A percentile compares a stretch with the other conserved stretches of the same genome.
Conservation (phyloP, 345 rosid genomes). For the Syzygium grande region DNA sequence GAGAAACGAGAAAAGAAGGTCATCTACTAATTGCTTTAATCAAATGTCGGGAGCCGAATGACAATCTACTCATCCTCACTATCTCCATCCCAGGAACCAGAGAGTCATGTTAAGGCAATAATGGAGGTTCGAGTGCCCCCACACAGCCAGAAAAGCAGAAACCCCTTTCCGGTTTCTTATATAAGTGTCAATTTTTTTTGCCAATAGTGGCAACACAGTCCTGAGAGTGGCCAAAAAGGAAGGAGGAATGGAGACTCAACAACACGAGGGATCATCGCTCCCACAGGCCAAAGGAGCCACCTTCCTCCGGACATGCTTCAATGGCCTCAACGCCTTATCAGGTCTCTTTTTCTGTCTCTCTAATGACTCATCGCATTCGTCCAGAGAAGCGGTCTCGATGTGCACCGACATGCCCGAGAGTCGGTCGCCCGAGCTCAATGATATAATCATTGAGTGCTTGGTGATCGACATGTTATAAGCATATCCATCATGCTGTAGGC, state of each 20-base stretch:
- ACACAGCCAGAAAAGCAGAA: neutral
- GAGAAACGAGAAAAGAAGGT: neutral
- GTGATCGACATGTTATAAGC: neutral
- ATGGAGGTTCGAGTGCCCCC: neutral
- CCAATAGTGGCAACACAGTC: neutral
- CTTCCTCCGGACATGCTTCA: conserved; percentile 57
- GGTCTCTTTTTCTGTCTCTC: conserved; percentile 17
- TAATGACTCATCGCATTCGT: too few relatives aligned
- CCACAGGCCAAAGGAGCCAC: conserved; percentile 33
- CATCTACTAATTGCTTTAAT: neutral
- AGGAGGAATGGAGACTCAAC: neutral
- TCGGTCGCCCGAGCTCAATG: too few relatives aligned
- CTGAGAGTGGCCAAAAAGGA: neutral
- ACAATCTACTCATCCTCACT: conserved; percentile 38
- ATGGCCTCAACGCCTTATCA: conserved; percentile 57
- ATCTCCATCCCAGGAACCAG: conserved; percentile 1
- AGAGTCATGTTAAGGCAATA: neutral
- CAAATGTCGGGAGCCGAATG: neutral
- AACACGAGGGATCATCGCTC: conserved; percentile 24
- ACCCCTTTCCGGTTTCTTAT: neutral
- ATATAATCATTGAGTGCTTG: neutral
- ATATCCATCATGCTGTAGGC: neutral
- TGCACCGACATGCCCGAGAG: too few relatives aligned
- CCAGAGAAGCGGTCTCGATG: too few relatives aligned
- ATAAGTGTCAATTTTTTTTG: neutral